These are phyloP conservation scores for Xylaria nigripes DNA, from an alignment of 495 filamentous ascomycete species.

Conservation along the genomic window DNA sequence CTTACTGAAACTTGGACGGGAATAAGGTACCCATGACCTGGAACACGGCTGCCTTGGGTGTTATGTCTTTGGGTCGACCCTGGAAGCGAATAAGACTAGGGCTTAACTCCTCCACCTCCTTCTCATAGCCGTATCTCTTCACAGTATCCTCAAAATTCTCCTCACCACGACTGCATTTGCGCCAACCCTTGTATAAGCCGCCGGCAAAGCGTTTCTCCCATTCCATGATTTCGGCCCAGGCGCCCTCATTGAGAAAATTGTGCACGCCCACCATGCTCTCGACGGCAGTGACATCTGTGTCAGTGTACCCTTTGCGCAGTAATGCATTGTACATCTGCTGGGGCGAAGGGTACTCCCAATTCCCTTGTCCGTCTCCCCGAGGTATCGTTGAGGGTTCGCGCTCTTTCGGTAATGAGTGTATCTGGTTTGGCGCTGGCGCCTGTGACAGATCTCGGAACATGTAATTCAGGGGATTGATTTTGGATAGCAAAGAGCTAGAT, in stretches of 20 bases:
- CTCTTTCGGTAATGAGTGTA: slow-evolving; percentile 59
- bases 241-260: slow-evolving; percentile 96
- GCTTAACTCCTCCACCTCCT: slow-evolving; percentile 31
- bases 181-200: slow-evolving; percentile 65
- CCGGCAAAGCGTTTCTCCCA: slow-evolving; percentile 82
- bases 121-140: slow-evolving; percentile 28
- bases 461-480: slow-evolving; percentile 89
- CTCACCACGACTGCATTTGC: slow-evolving; percentile 66
- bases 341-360: slow-evolving; percentile 96
- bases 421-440: slow-evolving; percentile 62
- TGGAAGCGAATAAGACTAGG: slow-evolving; percentile 79
- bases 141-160: slow-evolving; percentile 33
- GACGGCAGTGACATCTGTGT: slow-evolving; percentile 88
- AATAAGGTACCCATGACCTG: slow-evolving; percentile 69
- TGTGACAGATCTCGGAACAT: slow-evolving; percentile 87
- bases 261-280: slow-evolving; percentile 96
- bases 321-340: slow-evolving; percentile 99
- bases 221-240: slow-evolving; percentile 84
- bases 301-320: slow-evolving; percentile 87
- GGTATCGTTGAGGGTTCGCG: slow-evolving; percentile 84
- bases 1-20: slow-evolving; percentile 69
- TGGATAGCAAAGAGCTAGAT: slow-evolving; percentile 49
- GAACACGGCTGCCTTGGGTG: slow-evolving; percentile 77
- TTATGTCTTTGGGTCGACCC: slow-evolving; percentile 79
- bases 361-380: slow-evolving; percentile 61